phyloP scores from a whole-genome alignment of 192 early-diverging fungal genomes.

The Lobosporangium transversale region DNA sequence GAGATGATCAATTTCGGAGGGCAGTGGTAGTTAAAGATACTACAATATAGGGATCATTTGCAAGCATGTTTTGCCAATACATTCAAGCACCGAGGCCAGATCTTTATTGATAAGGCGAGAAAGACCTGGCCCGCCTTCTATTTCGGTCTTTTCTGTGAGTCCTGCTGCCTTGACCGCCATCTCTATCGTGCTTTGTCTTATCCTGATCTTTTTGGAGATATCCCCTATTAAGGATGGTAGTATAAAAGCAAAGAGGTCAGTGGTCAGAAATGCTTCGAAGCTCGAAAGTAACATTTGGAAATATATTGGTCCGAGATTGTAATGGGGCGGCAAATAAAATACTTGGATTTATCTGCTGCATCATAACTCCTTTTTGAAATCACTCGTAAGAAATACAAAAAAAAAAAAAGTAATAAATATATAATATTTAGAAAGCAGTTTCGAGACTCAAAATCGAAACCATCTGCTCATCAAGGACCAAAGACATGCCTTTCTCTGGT shows the following conservation, averaged over 20 bases:
- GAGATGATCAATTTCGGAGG: neutral
- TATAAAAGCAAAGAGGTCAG: neutral
- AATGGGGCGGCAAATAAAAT: neutral
- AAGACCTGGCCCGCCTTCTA: neutral
- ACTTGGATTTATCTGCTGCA: neutral
- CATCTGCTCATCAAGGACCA: neutral
- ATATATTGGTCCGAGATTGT: neutral
- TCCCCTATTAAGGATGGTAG: neutral
- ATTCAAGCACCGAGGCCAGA: neutral
- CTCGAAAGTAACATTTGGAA: neutral
- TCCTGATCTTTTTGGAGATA: conserved; percentile 1
- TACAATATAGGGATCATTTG: neutral
- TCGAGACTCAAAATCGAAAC: neutral
- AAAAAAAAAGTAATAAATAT: neutral
- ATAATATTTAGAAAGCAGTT: neutral
- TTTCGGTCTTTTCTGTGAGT: neutral
- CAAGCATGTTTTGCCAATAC: neutral
- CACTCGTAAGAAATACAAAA: neutral
- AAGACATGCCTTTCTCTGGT: conserved; percentile 1
- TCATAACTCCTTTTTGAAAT: neutral
- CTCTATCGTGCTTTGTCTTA: neutral
- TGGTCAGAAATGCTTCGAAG: neutral
- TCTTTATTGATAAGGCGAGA: neutral
- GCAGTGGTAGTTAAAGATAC: neutral
- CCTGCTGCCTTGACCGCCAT: neutral